Evolutionary conservation across 1,284 basidiomycete genomes (phyloP).

Genomic region (Fistulinella cinereoalba): DNA sequence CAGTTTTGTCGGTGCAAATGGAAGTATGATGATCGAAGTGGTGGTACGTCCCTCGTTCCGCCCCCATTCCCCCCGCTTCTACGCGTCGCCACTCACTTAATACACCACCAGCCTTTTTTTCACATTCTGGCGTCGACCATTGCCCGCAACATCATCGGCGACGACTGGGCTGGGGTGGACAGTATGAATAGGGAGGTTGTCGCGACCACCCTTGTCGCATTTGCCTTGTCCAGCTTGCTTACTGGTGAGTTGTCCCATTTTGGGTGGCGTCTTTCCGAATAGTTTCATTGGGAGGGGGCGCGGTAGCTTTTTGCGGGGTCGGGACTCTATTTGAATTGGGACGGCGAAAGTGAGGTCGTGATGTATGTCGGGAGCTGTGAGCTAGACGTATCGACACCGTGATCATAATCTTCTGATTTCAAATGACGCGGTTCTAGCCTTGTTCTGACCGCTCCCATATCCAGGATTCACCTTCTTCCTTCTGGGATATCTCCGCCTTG

Average conservation of each 20-base stretch:
- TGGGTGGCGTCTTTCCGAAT: not conserved
- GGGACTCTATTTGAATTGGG: not conserved
- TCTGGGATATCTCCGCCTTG: conserved; percentile 83
- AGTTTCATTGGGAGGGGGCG: not conserved
- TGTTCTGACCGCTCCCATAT: conserved; percentile 9
- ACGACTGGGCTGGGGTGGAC: conserved; percentile 45
- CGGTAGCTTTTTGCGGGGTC: not conserved
- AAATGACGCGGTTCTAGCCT: not conserved
- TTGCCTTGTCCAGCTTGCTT: conserved; percentile 85
- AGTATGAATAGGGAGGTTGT: conserved; percentile 72
- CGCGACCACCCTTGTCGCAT: conserved; percentile 89
- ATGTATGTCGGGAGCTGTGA: not conserved
- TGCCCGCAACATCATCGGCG: conserved; percentile 52
- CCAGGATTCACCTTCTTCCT: conserved; percentile 80
- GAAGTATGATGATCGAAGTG: conserved; percentile 99
- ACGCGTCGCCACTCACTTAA: not conserved
- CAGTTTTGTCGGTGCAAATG: conserved; percentile 87
- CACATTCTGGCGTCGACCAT: conserved; percentile 88
- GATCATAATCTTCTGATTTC: conserved; percentile 13
- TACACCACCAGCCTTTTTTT: conserved; percentile 75
- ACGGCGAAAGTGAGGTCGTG: not conserved
- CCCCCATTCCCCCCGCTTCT: not conserved
- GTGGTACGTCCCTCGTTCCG: conserved; percentile 55
- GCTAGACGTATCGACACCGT: too few species aligned
- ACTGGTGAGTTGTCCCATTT: conserved; percentile 57